Percentiles rank a stretch among this genome's conserved stretches.
phyloP scores from a whole-genome alignment of 768 basidiomycete species.

The Russula abietina region DNA sequence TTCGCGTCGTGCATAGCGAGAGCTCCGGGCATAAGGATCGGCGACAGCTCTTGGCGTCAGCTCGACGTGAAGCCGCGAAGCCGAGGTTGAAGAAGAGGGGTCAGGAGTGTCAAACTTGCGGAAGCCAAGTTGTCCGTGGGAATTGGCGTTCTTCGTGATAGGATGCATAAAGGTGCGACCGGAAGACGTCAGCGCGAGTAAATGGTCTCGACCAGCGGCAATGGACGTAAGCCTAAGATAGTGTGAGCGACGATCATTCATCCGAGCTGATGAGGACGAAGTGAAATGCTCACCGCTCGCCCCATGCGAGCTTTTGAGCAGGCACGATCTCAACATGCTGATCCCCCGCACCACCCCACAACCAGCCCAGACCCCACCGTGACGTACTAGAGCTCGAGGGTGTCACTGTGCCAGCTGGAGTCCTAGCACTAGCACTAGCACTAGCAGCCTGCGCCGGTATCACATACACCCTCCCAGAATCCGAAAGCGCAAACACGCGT shows the following conservation, averaged over 20 bases:
- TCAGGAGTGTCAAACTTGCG: slow-evolving; percentile 52
- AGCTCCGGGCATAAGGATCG: slow-evolving; percentile 45
- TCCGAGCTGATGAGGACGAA: background rate
- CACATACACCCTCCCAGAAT: slow-evolving; percentile 68
- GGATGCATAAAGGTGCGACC: slow-evolving; percentile 81
- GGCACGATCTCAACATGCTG: slow-evolving; percentile 61
- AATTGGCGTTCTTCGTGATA: slow-evolving; percentile 66
- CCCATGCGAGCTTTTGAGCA: slow-evolving; percentile 47
- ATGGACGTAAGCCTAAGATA: slow-evolving; percentile 60
- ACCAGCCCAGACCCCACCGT: slow-evolving; percentile 60
- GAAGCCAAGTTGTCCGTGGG: slow-evolving; percentile 78
- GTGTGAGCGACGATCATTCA: background rate
- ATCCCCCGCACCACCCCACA: slow-evolving; percentile 46
- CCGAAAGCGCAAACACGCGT: slow-evolving; percentile 72
- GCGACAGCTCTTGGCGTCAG: slow-evolving; percentile 50
- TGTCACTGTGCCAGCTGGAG: slow-evolving; percentile 34
- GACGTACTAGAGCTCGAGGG: slow-evolving; percentile 37
- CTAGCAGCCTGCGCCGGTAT: slow-evolving; percentile 45
- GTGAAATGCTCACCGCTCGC: slow-evolving; percentile 53
- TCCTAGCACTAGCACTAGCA: slow-evolving; percentile 23
- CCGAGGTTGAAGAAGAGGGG: slow-evolving; percentile 27
- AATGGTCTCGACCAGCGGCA: slow-evolving; percentile 63
- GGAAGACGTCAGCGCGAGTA: slow-evolving; percentile 62
- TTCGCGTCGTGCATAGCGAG: slow-evolving; percentile 39
- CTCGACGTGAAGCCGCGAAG: slow-evolving; percentile 41